A percentile compares a stretch with the other conserved stretches of the same genome.
Conservation (phyloP, 83 land plant species). For the Picea engelmannii region DNA sequence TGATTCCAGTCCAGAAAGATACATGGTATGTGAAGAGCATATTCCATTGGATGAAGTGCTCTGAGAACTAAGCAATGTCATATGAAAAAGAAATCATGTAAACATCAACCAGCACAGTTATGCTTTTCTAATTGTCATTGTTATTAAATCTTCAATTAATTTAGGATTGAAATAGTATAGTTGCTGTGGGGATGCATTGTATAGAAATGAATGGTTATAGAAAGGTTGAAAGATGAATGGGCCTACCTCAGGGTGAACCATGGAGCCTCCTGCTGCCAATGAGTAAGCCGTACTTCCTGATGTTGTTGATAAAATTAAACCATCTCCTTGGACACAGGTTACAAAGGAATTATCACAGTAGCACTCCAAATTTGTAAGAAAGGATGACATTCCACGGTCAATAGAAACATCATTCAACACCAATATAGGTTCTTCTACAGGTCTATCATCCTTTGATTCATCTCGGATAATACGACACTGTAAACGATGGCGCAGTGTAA, state of each 20-base stretch:
- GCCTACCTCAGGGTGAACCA: conserved; percentile 96
- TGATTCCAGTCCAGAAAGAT: background rate
- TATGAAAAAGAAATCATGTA: background rate
- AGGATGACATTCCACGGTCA: conserved; percentile 90
- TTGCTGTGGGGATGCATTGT: background rate
- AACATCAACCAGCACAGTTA: background rate
- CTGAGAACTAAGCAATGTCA: no score
- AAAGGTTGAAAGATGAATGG: conserved; percentile 4
- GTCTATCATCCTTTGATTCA: conserved; percentile 61
- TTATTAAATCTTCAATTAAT: background rate
- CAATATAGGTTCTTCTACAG: conserved; percentile 59
- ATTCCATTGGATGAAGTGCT: background rate
- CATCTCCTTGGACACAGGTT: conserved; percentile 94
- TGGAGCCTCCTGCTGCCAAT: conserved; percentile 94
- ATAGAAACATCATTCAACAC: conserved; percentile 95
- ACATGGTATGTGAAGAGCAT: background rate
- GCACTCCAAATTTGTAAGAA: conserved; percentile 85
- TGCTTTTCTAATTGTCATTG: background rate
- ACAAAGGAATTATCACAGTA: conserved; percentile 85
- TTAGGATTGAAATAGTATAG: background rate
- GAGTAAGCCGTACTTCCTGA: conserved; percentile 98
- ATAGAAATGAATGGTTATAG: background rate
- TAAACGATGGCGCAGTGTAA: conserved; percentile 84
- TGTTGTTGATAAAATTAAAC: conserved; percentile 86
- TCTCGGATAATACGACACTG: conserved; percentile 76